These are phyloP conservation scores for Thermomyces lanuginosus DNA, from an alignment of 2,329 filamentous ascomycete species.

Conservation along the genomic window DNA sequence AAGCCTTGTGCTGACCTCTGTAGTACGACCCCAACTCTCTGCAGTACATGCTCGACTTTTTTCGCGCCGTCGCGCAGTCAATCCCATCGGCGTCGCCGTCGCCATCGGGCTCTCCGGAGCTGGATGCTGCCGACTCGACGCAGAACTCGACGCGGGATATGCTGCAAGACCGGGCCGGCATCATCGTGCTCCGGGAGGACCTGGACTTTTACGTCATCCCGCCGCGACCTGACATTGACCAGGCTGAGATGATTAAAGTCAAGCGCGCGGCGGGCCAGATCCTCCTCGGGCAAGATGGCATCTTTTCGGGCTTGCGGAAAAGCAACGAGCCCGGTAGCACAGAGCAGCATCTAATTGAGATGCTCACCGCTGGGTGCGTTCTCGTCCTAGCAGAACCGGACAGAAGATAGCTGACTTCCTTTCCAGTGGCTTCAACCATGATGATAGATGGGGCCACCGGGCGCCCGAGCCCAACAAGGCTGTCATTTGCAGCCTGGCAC, in stretches of 20 bases:
- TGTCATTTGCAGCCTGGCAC: conserved; percentile 88
- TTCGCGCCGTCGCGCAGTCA: conserved; percentile 88
- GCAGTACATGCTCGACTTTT: conserved; percentile 99
- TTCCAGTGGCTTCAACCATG: conserved; percentile 79
- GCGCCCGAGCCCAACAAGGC: conserved; percentile 98
- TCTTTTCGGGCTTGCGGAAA: conserved; percentile 86
- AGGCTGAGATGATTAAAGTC: conserved; percentile 84
- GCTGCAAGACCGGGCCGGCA: conserved; percentile 77
- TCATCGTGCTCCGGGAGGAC: conserved; percentile 91
- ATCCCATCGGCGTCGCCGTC: conserved; percentile 55
- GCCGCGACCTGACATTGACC: conserved; percentile 65
- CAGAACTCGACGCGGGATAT: conserved; percentile 55
- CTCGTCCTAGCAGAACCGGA: background rate
- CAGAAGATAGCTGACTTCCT: background rate
- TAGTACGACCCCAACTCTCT: conserved; percentile 94
- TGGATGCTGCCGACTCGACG: conserved; percentile 57
- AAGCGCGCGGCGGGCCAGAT: conserved; percentile 81
- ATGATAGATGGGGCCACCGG: conserved; percentile 88
- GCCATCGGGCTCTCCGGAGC: conserved; percentile 43
- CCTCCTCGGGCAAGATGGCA: conserved; percentile 77
- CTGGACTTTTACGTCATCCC: conserved; percentile 96
- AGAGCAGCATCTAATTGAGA: conserved; percentile 96
- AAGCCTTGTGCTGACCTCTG: conserved; percentile 11
- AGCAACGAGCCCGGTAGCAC: conserved; percentile 94
- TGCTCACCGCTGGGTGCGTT: conserved; percentile 90